Percentiles rank a stretch among this genome's conserved stretches.
phyloP scores from a whole-genome alignment of 805 yeast species.

The Candida patagonica region DNA sequence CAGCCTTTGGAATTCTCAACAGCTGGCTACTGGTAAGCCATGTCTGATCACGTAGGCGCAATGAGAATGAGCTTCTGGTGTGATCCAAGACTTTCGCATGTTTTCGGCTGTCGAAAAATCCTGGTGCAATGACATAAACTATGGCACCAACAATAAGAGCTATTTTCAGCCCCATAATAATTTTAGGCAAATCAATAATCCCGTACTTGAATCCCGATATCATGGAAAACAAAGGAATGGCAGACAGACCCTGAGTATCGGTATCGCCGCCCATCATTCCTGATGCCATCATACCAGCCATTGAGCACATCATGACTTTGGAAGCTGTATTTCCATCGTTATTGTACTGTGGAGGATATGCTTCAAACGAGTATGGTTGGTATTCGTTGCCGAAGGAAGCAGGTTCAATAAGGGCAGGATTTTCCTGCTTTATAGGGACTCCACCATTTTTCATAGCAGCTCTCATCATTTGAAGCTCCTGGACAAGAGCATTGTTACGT shows the following conservation, averaged over 20 bases:
- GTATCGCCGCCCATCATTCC: constrained; percentile 19
- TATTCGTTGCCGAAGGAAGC: background rate
- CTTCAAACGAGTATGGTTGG: constrained; percentile 4
- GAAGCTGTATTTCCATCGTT: constrained; percentile 9
- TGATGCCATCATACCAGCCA: constrained; percentile 31
- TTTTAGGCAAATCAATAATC: constrained; percentile 8
- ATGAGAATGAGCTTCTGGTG: background rate
- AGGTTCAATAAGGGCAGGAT: background rate
- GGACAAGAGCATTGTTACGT: constrained; percentile 41
- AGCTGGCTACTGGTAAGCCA: constrained; percentile 23
- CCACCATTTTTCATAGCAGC: constrained; percentile 14
- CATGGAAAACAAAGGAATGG: constrained; percentile 20
- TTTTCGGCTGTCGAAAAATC: constrained; percentile 11
- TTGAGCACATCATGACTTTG: constrained; percentile 28
- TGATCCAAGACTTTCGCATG: constrained; percentile 6
- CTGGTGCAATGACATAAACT: constrained; percentile 22
- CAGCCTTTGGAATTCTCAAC: constrained; percentile 18
- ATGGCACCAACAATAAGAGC: constrained; percentile 23
- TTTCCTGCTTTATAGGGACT: background rate
- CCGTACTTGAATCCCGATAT: constrained; percentile 1
- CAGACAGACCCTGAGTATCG: constrained; percentile 24
- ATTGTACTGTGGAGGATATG: constrained; percentile 2
- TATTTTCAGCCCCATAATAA: constrained; percentile 17
- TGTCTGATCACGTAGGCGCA: constrained; percentile 4
- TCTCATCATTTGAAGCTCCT: constrained; percentile 43